These are phyloP conservation scores for Pythium guiyangense DNA, from an alignment of 352 stramenopile species.

Conservation along the genomic window DNA sequence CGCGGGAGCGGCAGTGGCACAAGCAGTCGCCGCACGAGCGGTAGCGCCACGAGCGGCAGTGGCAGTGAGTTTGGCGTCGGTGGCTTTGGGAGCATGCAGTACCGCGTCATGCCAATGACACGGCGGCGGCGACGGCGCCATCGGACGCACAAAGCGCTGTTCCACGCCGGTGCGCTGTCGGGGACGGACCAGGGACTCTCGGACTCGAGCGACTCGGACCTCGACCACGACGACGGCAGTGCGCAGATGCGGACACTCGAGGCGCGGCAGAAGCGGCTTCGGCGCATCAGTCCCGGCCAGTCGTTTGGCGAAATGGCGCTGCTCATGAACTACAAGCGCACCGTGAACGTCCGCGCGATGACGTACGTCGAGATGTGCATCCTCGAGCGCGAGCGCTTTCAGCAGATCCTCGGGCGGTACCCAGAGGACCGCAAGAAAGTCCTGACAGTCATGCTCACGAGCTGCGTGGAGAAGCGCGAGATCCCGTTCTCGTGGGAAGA, in stretches of 20 bases:
- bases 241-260: neutral
- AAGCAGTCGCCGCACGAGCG: slow-evolving; percentile 3
- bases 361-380: slow-evolving; percentile 23
- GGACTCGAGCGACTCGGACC: slow-evolving; percentile 1
- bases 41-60: neutral
- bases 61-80: neutral
- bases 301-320: slow-evolving; percentile 31
- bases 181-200: neutral
- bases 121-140: neutral
- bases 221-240: neutral
- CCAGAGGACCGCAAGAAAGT: slow-evolving; percentile 11
- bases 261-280: slow-evolving; percentile 3
- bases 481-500: slow-evolving; percentile 9
- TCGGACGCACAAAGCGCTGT: neutral
- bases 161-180: neutral
- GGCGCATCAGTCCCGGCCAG: slow-evolving; percentile 13
- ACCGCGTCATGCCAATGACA: neutral
- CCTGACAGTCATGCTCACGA: slow-evolving; percentile 17
- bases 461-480: slow-evolving; percentile 15
- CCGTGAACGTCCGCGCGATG: slow-evolving; percentile 13
- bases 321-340: slow-evolving; percentile 22
- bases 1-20: neutral
- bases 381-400: slow-evolving; percentile 11
- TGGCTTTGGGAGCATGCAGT: neutral
- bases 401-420: slow-evolving; percentile 11